Conservation (phyloP, 768 basidiomycete genomes). For the Termitomyces sp. region DNA sequence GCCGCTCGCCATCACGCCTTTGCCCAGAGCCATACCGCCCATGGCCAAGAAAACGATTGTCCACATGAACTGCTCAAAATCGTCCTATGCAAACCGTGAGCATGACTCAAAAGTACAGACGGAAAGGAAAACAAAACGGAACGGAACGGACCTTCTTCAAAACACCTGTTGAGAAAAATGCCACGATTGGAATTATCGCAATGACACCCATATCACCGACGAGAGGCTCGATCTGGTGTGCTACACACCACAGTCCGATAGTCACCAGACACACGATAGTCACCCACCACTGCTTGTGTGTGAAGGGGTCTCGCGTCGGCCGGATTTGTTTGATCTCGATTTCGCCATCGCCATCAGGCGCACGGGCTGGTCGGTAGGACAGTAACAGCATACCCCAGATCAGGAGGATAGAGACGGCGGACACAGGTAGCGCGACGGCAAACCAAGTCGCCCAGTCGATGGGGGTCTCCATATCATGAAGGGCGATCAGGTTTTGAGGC, state of each 20-base stretch:
- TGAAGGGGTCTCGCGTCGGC: slow-evolving; percentile 79
- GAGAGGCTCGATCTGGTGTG: slow-evolving; percentile 66
- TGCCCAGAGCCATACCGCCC: slow-evolving; percentile 96
- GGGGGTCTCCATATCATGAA: slow-evolving; percentile 80
- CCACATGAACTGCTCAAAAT: slow-evolving; percentile 95
- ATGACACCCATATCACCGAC: slow-evolving; percentile 98
- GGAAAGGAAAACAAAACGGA: slow-evolving; percentile 1
- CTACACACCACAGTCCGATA: slow-evolving; percentile 88
- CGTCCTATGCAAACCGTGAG: slow-evolving; percentile 51
- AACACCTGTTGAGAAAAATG: slow-evolving; percentile 92
- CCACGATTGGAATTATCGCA: slow-evolving; percentile 87
- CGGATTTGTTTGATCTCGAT: slow-evolving; percentile 84
- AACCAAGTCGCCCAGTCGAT: slow-evolving; percentile 95
- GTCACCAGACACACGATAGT: slow-evolving; percentile 78
- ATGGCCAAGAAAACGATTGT: slow-evolving; percentile 94
- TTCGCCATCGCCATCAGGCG: slow-evolving; percentile 71
- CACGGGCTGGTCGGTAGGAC: slow-evolving; percentile 72
- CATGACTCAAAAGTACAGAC: not conserved
- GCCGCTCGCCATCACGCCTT: slow-evolving; percentile 88
- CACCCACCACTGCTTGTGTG: slow-evolving; percentile 87
- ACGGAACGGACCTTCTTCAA: slow-evolving; percentile 73
- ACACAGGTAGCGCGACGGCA: slow-evolving; percentile 88
- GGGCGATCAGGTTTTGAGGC: slow-evolving; percentile 94
- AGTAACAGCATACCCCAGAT: slow-evolving; percentile 90
- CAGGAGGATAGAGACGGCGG: slow-evolving; percentile 76